Percentiles rank a stretch among this genome's conserved stretches.
Evolutionary conservation across 306 rosid species (phyloP).

Genomic region (Prunus fruticosa): DNA sequence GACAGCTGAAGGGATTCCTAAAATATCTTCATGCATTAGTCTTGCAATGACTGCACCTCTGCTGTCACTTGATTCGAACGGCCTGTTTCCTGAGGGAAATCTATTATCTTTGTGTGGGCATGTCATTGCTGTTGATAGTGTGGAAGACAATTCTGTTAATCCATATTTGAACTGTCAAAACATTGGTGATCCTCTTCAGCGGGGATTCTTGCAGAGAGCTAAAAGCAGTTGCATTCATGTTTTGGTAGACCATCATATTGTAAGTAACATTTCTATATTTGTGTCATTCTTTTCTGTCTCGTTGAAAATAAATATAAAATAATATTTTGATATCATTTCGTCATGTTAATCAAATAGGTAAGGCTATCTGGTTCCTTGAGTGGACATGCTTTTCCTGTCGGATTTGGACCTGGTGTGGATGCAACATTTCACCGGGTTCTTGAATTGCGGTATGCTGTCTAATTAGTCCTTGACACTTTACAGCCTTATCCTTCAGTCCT

Average conservation of each 20-base stretch:
- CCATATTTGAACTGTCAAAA: conserved; percentile 37
- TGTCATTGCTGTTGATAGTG: conserved; percentile 51
- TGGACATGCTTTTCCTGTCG: conserved; percentile 55
- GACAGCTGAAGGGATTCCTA: conserved; percentile 30
- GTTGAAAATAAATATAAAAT: conserved; percentile 1
- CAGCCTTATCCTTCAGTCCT: background rate
- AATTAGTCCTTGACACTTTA: background rate
- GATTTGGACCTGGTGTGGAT: conserved; percentile 75
- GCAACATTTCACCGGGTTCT: conserved; percentile 83
- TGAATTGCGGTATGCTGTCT: conserved; percentile 51
- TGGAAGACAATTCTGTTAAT: conserved; percentile 33
- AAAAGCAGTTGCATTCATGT: conserved; percentile 67
- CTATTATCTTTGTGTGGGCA: conserved; percentile 54
- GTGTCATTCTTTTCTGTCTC: conserved; percentile 2
- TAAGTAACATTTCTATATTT: conserved; percentile 31
- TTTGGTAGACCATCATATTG: conserved; percentile 52
- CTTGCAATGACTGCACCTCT: conserved; percentile 15
- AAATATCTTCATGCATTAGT: conserved; percentile 22
- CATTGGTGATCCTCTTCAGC: conserved; percentile 30
- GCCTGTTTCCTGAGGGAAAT: conserved; percentile 72
- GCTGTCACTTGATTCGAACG: conserved; percentile 29
- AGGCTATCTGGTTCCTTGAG: conserved; percentile 50
- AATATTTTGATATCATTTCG: conserved; percentile 19
- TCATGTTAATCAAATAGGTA: conserved; percentile 45
- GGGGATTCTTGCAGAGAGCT: conserved; percentile 36